Base-by-base conservation (phyloP, 352 stramenopile species). In the Phytophthora capsici region DNA sequence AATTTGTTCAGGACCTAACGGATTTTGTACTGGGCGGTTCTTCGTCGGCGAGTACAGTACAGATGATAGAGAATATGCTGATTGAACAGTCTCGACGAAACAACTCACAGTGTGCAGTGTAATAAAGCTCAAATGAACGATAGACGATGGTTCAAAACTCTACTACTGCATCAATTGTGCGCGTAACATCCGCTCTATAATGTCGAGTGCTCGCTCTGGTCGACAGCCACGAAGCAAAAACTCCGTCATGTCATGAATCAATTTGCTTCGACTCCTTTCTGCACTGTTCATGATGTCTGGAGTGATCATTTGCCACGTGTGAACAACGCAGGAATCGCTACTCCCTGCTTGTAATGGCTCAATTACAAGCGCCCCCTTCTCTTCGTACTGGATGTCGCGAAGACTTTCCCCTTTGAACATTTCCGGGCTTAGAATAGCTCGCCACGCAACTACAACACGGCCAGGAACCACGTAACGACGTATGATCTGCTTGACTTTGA, bases 21-120 rank as follows among this genome's bases (percentile, higher is more conserved):
- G 70, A 84, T 22, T 86, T 86, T 55, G 72, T 86, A 32, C 43
- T 86, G 17, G 63, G 60, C 23, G 68, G 62, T 17, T 80, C 64
- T 6, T 73, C 52, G 57, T 79, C 54, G 40, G 72, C 46, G 8
- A 76, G 46, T 37, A 80, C 64, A 30, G 73, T 80, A 22, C 77
- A 86, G 43, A 83, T 84, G 71, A 84, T 84, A 23, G 77, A 86
- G 63, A 86, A 84, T 38, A 73, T 80, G 38, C 48, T 85, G 22
- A 49, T 84, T 17, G 63, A 78, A 32, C 70, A 79, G 43, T 65
- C 58, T 28, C 44, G 45, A 60, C 56, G 40, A 32, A 58, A 44
- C n/a, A 43, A 37, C 28, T 34, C 34, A n/a, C 41, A 64, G 19
- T 70, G 41, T 25, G 28, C 20, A 38, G 61, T 69, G 46, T 69